These are phyloP conservation scores for Neopestalotiopsis sp. DNA, from an alignment of 2,329 filamentous ascomycete species.

Conservation along the genomic window DNA sequence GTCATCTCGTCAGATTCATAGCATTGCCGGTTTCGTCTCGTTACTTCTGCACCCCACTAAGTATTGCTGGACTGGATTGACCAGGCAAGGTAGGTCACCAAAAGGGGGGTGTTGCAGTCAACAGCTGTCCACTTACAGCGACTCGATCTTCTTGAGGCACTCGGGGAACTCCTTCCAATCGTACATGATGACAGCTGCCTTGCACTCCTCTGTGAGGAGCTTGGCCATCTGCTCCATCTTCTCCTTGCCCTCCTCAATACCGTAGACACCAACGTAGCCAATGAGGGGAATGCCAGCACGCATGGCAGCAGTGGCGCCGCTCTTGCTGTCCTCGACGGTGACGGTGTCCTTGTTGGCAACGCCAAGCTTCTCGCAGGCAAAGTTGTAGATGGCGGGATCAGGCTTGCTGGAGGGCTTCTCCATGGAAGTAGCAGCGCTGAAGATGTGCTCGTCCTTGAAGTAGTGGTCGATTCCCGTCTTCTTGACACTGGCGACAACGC, in stretches of 20 bases:
- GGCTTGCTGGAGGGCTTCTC: conserved; percentile 74
- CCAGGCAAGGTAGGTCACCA: background rate
- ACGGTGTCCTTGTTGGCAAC: conserved; percentile 69
- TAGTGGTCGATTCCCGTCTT: conserved; percentile 72
- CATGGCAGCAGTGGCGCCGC: conserved; percentile 71
- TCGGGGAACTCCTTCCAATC: conserved; percentile 48
- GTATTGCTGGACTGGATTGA: conserved; percentile 10
- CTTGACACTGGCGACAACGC: conserved; percentile 70
- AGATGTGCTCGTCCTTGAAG: conserved; percentile 70
- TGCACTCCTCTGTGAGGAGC: conserved; percentile 53
- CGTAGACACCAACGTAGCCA: conserved; percentile 70
- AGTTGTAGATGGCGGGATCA: conserved; percentile 75
- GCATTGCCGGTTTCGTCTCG: conserved; percentile 4
- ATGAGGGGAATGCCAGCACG: conserved; percentile 73
- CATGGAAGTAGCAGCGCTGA: conserved; percentile 72
- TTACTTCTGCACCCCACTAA: conserved; percentile 16
- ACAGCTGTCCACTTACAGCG: conserved; percentile 30
- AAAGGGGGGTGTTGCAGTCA: background rate
- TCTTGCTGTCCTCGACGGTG: conserved; percentile 77
- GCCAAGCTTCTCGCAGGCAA: conserved; percentile 68
- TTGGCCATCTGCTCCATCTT: conserved; percentile 63
- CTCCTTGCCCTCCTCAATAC: conserved; percentile 45
- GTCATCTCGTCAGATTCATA: conserved; percentile 12
- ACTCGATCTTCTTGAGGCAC: conserved; percentile 41
- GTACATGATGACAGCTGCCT: conserved; percentile 55